Evolutionary conservation across 23 red algal genomes (phyloP), one percentile per base, ranked within the genome.

Genomic region (Gracilaria gracilis): DNA sequence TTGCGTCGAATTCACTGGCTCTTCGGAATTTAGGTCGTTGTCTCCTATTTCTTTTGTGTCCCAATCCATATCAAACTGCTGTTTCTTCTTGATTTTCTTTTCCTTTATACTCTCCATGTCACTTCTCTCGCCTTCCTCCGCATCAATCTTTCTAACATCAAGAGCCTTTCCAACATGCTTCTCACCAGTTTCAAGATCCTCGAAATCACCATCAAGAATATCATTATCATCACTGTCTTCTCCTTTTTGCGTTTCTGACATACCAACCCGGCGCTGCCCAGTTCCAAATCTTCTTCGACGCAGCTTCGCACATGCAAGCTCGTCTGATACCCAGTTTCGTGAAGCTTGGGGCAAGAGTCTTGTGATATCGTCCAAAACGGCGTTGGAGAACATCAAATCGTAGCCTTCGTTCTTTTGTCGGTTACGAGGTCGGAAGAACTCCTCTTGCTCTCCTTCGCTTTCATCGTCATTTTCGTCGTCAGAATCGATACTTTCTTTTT

Each of bases 101-200:
- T 46, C 55, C 21, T 78, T 38, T 29, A 88, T 46, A 25, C 35
- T 59, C 34, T 84, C 92, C 80, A 67, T 67, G 16, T 66, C 32
- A 25, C 27, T 31, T 27, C 50, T 47, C 24, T 94, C 83, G 39
- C 32, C 82, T 57, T 67, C 58, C 37, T 47, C 61, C 4, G 50
- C 57, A 21, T 81, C 67, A 1, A 39, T 34, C 6, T 76, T 66
- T 28, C 73, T 36, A 40, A 51, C 80, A 21, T 38, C 51, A 38
- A 35, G 27, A n/a, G 20, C 55, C 11, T 53, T 16, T n/a, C 79
- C 86, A 51, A 62, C 61, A 44, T 71, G 24, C 13, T 79, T 72
- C 51, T 87, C 72, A 9, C 93, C 82, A 54, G 93, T 87, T 65
- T 95, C 93, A 29, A 95, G 81, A 37, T 95, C 93, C 61, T 95